These are phyloP conservation scores for Pneumocystis carinii DNA, from an alignment of 1,139 yeast species.

Conservation along the genomic window DNA sequence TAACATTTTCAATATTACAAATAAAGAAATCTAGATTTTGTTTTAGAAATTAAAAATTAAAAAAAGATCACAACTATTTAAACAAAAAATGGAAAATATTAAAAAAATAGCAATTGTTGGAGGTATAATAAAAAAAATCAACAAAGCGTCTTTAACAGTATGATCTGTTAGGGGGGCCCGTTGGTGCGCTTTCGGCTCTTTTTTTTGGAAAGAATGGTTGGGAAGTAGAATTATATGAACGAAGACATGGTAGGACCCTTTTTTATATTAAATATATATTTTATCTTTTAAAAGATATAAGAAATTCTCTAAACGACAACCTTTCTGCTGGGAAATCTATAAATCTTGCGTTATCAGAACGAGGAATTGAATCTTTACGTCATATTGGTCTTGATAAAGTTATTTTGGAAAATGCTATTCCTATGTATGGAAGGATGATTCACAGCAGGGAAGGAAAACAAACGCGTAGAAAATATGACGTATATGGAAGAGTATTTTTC, in stretches of 20 bases:
- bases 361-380: conserved; percentile 62
- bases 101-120: neutral
- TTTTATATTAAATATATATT: conserved; percentile 18
- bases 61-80: neutral
- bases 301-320: conserved; percentile 15
- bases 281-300: conserved; percentile 27
- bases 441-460: conserved; percentile 54
- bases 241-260: conserved; percentile 32
- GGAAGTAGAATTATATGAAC: conserved; percentile 55
- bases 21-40: neutral
- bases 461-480: conserved; percentile 60
- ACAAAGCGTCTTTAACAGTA: conserved; percentile 15
- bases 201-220: conserved; percentile 65
- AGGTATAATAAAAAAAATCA: conserved; percentile 16
- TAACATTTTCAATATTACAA: neutral
- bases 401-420: conserved; percentile 49
- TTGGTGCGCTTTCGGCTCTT: conserved; percentile 74
- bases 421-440: conserved; percentile 84
- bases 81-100: neutral
- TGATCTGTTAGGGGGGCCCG: conserved; percentile 61
- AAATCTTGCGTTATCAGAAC: conserved; percentile 70
- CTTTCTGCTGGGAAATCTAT: conserved; percentile 45
- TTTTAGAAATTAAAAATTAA: neutral
- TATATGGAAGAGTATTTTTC: conserved; percentile 45
- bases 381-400: conserved; percentile 49